Evolutionary conservation across 2,329 filamentous ascomycete genomes (phyloP).

Genomic region (Helminthosporium solani): DNA sequence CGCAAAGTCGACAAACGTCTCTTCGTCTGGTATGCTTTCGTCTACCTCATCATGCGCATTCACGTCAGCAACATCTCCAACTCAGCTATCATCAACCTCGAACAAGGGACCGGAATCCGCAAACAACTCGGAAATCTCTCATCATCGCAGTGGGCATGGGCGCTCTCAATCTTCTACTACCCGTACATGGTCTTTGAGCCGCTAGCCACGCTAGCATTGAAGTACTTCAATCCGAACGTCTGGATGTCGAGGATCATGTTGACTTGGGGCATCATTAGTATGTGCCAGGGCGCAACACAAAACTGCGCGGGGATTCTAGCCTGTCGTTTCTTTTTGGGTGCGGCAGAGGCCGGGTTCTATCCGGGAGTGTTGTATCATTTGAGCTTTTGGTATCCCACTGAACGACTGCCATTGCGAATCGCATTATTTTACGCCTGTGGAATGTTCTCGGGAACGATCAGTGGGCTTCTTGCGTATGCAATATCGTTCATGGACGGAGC

Average conservation of each 20-base stretch:
- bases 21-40: conserved; percentile 35
- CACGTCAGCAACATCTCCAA: conserved; percentile 38
- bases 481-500: conserved; percentile 62
- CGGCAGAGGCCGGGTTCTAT: conserved; percentile 31
- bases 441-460: conserved; percentile 58
- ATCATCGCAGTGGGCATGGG: conserved; percentile 36
- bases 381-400: conserved; percentile 60
- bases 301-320: conserved; percentile 46
- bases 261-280: conserved; percentile 37
- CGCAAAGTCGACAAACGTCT: conserved; percentile 38
- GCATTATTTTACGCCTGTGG: conserved; percentile 59
- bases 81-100: conserved; percentile 39
- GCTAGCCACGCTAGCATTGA: conserved; percentile 22
- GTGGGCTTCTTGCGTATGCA: conserved; percentile 56
- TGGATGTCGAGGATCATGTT: conserved; percentile 28
- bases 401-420: conserved; percentile 56
- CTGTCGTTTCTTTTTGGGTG: conserved; percentile 44
- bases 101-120: conserved; percentile 34
- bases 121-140: conserved; percentile 35
- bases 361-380: conserved; percentile 52
- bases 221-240: conserved; percentile 21
- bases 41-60: conserved; percentile 35
- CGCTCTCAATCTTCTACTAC: conserved; percentile 37
- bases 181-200: conserved; percentile 38
- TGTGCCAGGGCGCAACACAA: conserved; percentile 48